These are phyloP conservation scores for Hypoxylon rubiginosum DNA, from an alignment of 2,329 filamentous ascomycete species.

Conservation along the genomic window DNA sequence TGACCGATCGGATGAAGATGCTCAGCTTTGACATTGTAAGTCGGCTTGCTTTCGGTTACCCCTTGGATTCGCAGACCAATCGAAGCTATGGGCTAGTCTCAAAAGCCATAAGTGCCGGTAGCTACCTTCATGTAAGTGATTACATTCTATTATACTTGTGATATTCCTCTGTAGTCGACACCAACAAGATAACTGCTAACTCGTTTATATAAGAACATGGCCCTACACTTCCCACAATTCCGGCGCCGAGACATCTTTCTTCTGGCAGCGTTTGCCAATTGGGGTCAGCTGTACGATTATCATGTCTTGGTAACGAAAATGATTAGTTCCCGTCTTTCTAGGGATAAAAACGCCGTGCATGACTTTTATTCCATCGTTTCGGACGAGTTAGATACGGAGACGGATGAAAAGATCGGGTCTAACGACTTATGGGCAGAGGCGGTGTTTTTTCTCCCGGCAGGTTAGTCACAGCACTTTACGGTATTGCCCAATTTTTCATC, in stretches of 20 bases:
- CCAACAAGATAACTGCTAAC: background rate
- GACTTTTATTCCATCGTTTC: conserved; percentile 35
- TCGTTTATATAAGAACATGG: conserved; percentile 36
- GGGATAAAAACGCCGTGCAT: conserved; percentile 21
- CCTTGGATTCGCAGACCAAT: conserved; percentile 34
- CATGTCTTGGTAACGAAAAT: conserved; percentile 20
- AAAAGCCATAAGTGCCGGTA: conserved; percentile 15
- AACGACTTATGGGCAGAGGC: conserved; percentile 36
- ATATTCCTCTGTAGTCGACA: no score
- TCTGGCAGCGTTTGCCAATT: background rate
- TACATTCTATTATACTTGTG: no score
- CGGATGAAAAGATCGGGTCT: background rate
- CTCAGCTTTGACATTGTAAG: conserved; percentile 34
- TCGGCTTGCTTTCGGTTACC: conserved; percentile 37
- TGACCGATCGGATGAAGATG: conserved; percentile 26
- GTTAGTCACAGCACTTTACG: conserved; percentile 45
- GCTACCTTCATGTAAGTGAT: conserved; percentile 8
- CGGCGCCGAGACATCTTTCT: conserved; percentile 18
- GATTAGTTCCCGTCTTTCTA: conserved; percentile 18
- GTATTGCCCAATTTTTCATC: no score
- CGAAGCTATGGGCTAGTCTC: conserved; percentile 24
- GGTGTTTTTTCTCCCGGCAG: conserved; percentile 14
- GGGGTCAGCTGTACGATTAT: conserved; percentile 14
- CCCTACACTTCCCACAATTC: conserved; percentile 28
- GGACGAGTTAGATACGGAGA: background rate